phyloP scores from a whole-genome alignment of 2,329 filamentous ascomycete genomes.

The Colletotrichum orchidophilum region DNA sequence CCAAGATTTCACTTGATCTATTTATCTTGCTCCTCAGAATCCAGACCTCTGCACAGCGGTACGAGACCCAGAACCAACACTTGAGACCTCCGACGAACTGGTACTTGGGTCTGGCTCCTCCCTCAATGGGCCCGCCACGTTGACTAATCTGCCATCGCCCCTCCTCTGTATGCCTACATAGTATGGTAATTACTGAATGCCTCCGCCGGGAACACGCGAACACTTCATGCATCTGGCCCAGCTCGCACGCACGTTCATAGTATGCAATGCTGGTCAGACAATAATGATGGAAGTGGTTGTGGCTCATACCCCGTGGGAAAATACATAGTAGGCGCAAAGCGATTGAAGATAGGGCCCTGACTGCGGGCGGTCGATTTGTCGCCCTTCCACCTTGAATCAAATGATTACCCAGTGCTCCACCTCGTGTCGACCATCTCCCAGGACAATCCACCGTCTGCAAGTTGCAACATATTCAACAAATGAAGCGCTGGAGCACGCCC shows the following conservation, averaged over 20 bases:
- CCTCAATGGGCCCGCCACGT: background rate
- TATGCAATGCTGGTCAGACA: constrained; percentile 1
- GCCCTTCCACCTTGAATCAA: constrained; percentile 12
- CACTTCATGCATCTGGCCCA: background rate
- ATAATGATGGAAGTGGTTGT: background rate
- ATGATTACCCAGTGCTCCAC: constrained; percentile 13
- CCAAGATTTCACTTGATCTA: background rate
- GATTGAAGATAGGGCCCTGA: background rate
- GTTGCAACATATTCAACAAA: constrained; percentile 7
- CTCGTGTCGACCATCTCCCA: background rate
- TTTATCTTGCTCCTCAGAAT: constrained; percentile 1
- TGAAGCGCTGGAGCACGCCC: constrained; percentile 14
- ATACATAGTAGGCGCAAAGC: background rate
- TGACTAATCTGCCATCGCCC: background rate
- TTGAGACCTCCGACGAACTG: background rate
- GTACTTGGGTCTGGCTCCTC: background rate
- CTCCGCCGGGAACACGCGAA: background rate
- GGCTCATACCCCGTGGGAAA: background rate
- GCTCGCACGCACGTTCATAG: background rate
- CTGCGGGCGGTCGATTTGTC: constrained; percentile 20
- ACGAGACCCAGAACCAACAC: background rate
- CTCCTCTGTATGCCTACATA: background rate
- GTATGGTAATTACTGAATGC: background rate
- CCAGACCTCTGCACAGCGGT: background rate
- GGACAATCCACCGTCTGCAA: constrained; percentile 13